A percentile compares a stretch with the other conserved stretches of the same genome.
Evolutionary conservation across 495 filamentous ascomycete species (phyloP).

Genomic region (Penicillium psychrofluorescens): DNA sequence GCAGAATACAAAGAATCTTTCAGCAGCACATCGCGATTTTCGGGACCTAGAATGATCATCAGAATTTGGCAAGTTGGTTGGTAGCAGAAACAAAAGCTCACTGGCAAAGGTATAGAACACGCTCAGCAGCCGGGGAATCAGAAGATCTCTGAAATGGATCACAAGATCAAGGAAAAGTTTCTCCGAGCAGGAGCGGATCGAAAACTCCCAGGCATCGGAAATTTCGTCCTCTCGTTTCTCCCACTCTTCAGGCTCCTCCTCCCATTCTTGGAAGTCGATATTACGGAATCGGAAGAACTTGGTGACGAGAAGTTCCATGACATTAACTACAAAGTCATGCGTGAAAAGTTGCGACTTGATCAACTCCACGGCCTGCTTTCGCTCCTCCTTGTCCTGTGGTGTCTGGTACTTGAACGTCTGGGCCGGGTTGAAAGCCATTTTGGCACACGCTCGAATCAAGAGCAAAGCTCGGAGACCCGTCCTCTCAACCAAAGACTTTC

Average conservation of each 20-base stretch:
- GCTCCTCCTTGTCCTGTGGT: constrained; percentile 60
- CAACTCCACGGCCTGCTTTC: constrained; percentile 52
- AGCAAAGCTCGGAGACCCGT: constrained; percentile 74
- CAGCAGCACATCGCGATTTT: constrained; percentile 63
- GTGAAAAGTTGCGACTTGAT: constrained; percentile 69
- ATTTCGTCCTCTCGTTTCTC: constrained; percentile 74
- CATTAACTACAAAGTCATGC: constrained; percentile 62
- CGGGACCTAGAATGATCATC: constrained; percentile 27
- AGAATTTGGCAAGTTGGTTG: not conserved
- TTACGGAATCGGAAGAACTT: constrained; percentile 84
- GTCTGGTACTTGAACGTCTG: constrained; percentile 78
- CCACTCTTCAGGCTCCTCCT: constrained; percentile 90
- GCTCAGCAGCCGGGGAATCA: constrained; percentile 65
- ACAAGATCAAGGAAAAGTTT: constrained; percentile 89
- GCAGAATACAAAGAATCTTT: constrained; percentile 94
- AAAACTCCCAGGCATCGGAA: constrained; percentile 77
- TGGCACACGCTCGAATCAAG: constrained; percentile 73
- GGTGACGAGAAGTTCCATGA: constrained; percentile 76
- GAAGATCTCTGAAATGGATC: constrained; percentile 72
- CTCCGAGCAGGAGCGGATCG: constrained; percentile 83
- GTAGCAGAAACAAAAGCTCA: constrained; percentile 19
- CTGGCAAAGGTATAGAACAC: constrained; percentile 72
- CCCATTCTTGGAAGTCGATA: constrained; percentile 81
- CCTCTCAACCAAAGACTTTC: constrained; percentile 59
- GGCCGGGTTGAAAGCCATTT: constrained; percentile 71